phyloP scores from a whole-genome alignment of 495 filamentous ascomycete genomes.

The Umbilicaria muhlenbergii region DNA sequence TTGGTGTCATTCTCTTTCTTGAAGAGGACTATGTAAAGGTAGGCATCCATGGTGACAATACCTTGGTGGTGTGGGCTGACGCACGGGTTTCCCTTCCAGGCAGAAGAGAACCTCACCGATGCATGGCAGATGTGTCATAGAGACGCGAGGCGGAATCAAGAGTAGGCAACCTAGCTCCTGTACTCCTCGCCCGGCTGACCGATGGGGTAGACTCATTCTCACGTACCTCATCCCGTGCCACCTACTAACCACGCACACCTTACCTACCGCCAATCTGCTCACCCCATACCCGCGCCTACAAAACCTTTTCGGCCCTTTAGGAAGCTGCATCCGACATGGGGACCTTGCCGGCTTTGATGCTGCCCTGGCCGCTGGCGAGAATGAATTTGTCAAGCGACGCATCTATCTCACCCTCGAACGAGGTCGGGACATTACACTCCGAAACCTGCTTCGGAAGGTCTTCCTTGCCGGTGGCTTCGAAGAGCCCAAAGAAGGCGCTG shows the following conservation, averaged over 20 bases:
- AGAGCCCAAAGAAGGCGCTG: conserved; percentile 48
- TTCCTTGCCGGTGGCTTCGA: conserved; percentile 70
- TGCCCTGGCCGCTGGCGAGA: conserved; percentile 63
- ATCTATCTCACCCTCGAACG: conserved; percentile 91
- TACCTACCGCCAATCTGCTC: conserved; percentile 59
- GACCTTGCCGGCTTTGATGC: conserved; percentile 74
- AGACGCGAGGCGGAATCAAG: conserved; percentile 54
- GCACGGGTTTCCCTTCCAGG: conserved; percentile 25
- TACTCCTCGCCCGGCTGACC: conserved; percentile 6
- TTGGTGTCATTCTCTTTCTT: conserved; percentile 76
- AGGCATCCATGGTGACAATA: conserved; percentile 7
- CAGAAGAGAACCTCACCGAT: conserved; percentile 61
- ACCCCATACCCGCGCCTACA: conserved; percentile 62
- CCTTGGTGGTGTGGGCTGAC: conserved; percentile 8
- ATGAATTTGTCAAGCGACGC: conserved; percentile 82
- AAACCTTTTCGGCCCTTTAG: conserved; percentile 60
- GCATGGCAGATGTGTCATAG: conserved; percentile 67
- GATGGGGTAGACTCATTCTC: conserved; percentile 55
- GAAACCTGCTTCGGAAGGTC: conserved; percentile 82
- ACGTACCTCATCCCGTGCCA: conserved; percentile 89
- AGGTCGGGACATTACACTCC: conserved; percentile 74
- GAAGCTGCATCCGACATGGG: conserved; percentile 59
- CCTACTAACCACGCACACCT: conserved; percentile 68
- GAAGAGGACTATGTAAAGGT: conserved; percentile 81
- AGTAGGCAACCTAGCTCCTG: conserved; percentile 32